These are phyloP conservation scores for Pythium oligandrum DNA, from an alignment of 352 stramenopile genomes.

Conservation along the genomic window DNA sequence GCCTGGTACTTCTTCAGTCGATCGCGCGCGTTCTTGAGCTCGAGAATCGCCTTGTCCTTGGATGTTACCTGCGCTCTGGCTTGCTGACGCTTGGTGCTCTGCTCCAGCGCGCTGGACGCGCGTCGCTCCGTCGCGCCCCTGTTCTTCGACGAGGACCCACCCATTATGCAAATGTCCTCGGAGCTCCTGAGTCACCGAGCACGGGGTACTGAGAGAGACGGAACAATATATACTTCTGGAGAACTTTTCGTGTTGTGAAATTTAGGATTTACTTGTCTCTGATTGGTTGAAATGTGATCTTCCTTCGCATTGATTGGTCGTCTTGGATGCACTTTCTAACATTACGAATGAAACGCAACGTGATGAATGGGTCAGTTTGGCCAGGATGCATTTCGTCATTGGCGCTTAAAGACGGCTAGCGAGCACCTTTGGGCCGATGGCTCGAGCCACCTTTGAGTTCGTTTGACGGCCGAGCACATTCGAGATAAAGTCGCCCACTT, in stretches of 20 bases:
- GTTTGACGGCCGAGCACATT: conserved; percentile 63
- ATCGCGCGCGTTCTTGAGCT: conserved; percentile 89
- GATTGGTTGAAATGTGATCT: no score
- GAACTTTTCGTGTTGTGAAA: no score
- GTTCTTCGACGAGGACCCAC: conserved; percentile 51
- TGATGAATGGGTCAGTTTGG: no score
- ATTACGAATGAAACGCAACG: no score
- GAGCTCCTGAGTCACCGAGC: no score
- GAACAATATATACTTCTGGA: no score
- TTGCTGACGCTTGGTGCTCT: conserved; percentile 18
- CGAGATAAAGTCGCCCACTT: conserved; percentile 88
- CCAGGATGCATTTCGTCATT: no score
- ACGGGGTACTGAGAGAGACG: no score
- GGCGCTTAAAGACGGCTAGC: conserved; percentile 38
- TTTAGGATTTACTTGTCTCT: no score
- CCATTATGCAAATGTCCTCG: conserved; percentile 24
- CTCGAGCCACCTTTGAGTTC: conserved; percentile 87
- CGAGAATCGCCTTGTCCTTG: conserved; percentile 85
- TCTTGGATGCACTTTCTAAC: no score
- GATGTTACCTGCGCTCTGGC: conserved; percentile 68
- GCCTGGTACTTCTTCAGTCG: conserved; percentile 80
- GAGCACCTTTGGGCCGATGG: conserved; percentile 40
- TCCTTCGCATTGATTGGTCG: no score
- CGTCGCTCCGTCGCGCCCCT: conserved; percentile 19
- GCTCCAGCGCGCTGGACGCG: neutral